These are phyloP conservation scores for Candida mesenterica DNA, from an alignment of 1,139 yeast species.

Conservation along the genomic window DNA sequence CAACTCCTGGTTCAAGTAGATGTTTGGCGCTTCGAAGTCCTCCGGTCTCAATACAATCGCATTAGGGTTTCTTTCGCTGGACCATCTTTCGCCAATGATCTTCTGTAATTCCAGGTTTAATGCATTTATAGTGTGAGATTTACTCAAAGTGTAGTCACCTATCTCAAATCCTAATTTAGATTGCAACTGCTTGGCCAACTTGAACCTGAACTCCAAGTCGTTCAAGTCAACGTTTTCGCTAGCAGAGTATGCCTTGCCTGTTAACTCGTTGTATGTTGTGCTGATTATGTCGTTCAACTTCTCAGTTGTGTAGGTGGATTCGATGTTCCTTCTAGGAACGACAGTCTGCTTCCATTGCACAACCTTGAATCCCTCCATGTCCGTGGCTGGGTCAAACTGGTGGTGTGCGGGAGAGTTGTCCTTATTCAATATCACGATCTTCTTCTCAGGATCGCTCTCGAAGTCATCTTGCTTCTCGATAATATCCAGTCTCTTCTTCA, in stretches of 20 bases:
- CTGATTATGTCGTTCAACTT: constrained; percentile 26
- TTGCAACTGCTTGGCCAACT: constrained; percentile 57
- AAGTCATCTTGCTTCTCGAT: constrained; percentile 42
- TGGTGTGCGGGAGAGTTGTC: constrained; percentile 34
- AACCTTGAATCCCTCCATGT: constrained; percentile 37
- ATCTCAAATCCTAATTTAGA: constrained; percentile 59
- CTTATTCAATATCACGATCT: constrained; percentile 36
- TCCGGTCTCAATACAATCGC: constrained; percentile 50
- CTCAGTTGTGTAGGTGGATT: constrained; percentile 27
- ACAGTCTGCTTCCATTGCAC: constrained; percentile 34
- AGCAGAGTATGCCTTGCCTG: constrained; percentile 10
- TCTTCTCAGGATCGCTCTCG: constrained; percentile 32
- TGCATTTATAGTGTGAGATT: constrained; percentile 44
- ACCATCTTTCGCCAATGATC: constrained; percentile 49
- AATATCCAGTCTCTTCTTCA: constrained; percentile 31
- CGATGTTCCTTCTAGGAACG: constrained; percentile 28
- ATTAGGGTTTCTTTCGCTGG: constrained; percentile 69
- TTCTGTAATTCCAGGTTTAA: constrained; percentile 45
- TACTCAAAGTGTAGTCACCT: constrained; percentile 61
- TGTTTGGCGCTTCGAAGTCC: constrained; percentile 39
- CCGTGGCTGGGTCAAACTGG: constrained; percentile 27
- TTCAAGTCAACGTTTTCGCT: constrained; percentile 21
- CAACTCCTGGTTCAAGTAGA: constrained; percentile 53
- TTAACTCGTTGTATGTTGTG: constrained; percentile 25
- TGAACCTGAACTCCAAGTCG: constrained; percentile 60